Base-by-base conservation (phyloP, 1,284 basidiomycete species). In the Veloporphyrellus conicus region DNA sequence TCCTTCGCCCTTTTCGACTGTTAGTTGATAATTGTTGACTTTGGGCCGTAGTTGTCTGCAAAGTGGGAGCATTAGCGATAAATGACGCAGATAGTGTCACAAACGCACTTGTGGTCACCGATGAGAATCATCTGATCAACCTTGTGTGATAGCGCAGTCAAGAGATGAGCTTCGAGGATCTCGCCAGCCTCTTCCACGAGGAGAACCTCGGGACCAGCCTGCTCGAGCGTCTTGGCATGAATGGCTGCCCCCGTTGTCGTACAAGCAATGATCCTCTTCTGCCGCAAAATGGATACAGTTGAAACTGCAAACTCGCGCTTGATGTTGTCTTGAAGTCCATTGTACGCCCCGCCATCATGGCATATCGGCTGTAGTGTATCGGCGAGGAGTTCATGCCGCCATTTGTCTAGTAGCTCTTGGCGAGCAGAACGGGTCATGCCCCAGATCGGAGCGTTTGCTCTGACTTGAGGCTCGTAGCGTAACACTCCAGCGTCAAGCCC, bases 131-230 rank as follows among this genome's bases (percentile, higher is more conserved):
- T 55, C 43, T 82, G 80, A 4, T 69, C 0, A 6, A 36, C 19
- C 10, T 36, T 22, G 12, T 6, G 4, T 11, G 35, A 36, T n/a
- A 85, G 57, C 0, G 83, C 73, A 1, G 80, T 82, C 35, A 85
- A 49, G 25, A 82, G 64, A 53, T 85, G 82, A 52, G 76, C 78
- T 57, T 85, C 82, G 3, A 85, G 58, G 37, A 85, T 84, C 55
- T 85, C 82, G 2, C 83, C 82, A 0, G 82, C 82, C 57, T 85
- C 83, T 58, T 85, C 82, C 1, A 85, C 81, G 0, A 85, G 63
- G 0, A 85, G 59, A 3, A 82, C 68, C 8, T 71, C 64, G 0
- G 79, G 77, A 5, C 60, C 54, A 2, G 71, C 76, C 0, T 62
- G 61, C 15, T 67, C 65, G 4, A 84, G 68, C 6, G 61, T 63